Conservation (phyloP, 768 basidiomycete species). For the Lactifluus rugatus region DNA sequence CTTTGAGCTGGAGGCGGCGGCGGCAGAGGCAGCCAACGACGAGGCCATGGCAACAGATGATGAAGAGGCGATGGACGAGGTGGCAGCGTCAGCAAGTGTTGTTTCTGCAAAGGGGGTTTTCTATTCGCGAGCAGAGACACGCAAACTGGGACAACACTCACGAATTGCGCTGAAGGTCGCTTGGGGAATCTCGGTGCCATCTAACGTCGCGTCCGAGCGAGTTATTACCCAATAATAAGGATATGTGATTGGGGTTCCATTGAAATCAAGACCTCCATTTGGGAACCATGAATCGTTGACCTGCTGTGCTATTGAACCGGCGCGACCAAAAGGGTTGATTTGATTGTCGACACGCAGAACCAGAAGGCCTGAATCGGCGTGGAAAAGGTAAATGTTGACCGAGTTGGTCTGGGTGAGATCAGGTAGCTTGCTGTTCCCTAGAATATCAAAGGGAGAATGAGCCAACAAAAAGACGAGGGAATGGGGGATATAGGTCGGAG, state of each 20-base stretch:
- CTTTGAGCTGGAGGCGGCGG: conserved; percentile 18
- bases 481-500: neutral
- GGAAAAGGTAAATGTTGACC: conserved; percentile 72
- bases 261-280: conserved; percentile 34
- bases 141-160: conserved; percentile 34
- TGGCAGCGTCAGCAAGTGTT: conserved; percentile 59
- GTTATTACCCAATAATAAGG: conserved; percentile 75
- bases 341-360: conserved; percentile 37
- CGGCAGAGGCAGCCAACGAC: conserved; percentile 24
- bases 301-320: conserved; percentile 42
- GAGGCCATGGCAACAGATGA: conserved; percentile 32
- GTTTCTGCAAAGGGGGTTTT: conserved; percentile 42
- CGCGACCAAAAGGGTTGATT: conserved; percentile 40
- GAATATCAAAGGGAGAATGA: conserved; percentile 16
- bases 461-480: conserved; percentile 13
- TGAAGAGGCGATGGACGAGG: conserved; percentile 40
- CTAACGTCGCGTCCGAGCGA: conserved; percentile 43
- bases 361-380: conserved; percentile 51
- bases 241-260: conserved; percentile 46
- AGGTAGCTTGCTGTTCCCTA: conserved; percentile 71
- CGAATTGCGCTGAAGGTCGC: conserved; percentile 73
- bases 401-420: conserved; percentile 49
- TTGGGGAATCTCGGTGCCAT: conserved; percentile 53
- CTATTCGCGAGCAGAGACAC: conserved; percentile 11
- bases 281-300: conserved; percentile 78